Conservation (phyloP, 345 rosid species). For the Eucalyptus cloeziana region DNA sequence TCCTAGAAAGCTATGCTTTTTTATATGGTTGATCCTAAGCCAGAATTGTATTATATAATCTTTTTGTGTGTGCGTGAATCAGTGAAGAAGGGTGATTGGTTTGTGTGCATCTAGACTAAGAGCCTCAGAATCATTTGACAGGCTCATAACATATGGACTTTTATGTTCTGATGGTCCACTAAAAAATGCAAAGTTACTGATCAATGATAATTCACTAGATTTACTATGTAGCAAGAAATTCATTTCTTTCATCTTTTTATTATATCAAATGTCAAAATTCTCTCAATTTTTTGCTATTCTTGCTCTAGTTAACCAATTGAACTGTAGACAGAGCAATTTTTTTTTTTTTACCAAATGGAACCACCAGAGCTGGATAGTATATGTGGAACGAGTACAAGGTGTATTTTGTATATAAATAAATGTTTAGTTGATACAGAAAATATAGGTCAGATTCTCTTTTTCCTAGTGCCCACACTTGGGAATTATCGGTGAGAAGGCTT, state of each 20-base stretch:
- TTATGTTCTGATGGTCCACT: not conserved
- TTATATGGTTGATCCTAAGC: not conserved
- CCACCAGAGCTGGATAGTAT: not conserved
- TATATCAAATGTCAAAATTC: not conserved
- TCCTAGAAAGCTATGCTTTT: not conserved
- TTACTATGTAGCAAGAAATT: not conserved
- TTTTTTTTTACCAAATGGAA: not conserved
- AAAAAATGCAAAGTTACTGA: not conserved
- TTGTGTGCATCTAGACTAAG: not conserved
- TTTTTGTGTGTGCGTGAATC: not conserved
- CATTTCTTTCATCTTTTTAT: not conserved
- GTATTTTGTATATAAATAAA: not conserved
- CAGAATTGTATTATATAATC: not conserved
- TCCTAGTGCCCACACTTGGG: not conserved
- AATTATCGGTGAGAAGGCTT: not conserved
- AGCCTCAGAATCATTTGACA: not conserved
- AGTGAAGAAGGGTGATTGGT: not conserved
- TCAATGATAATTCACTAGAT: not conserved
- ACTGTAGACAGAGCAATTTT: not conserved
- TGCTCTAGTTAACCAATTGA: not conserved
- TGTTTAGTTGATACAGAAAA: not conserved
- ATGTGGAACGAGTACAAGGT: not conserved
- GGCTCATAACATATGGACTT: not conserved
- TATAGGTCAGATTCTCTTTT: not conserved
- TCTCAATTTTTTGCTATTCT: not conserved